A percentile compares a stretch with the other conserved stretches of the same genome.
phyloP scores from a whole-genome alignment of 2,329 filamentous ascomycete species.

The Aspergillus puulaauensis region DNA sequence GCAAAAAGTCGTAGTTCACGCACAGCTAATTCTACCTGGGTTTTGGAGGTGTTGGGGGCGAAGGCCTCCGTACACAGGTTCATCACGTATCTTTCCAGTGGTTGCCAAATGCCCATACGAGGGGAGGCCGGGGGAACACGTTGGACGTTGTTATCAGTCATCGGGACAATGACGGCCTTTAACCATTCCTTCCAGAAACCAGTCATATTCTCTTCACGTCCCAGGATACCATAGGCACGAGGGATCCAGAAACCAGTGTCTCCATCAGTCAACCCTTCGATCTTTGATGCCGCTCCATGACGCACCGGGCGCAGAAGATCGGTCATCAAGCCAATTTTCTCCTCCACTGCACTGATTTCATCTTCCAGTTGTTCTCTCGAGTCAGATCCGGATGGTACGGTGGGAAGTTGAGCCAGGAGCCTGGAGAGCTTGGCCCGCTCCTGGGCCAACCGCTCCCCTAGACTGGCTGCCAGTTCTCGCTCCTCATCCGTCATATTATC shows the following conservation, averaged over 20 bases:
- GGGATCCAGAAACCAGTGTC: constrained; percentile 97
- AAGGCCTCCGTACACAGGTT: constrained; percentile 95
- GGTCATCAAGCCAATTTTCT: constrained; percentile 96
- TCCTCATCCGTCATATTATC: constrained; percentile 98
- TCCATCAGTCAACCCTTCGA: constrained; percentile 91
- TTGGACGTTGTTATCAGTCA: constrained; percentile 82
- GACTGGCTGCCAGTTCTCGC: constrained; percentile 84
- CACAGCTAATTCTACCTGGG: constrained; percentile 88
- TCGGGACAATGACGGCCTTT: constrained; percentile 87
- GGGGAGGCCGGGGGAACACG: constrained; percentile 86
- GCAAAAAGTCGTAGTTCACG: constrained; percentile 90
- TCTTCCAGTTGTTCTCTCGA: constrained; percentile 86
- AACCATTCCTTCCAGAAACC: constrained; percentile 99
- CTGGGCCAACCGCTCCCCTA: constrained; percentile 81
- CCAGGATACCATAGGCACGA: constrained; percentile 87
- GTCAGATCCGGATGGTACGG: constrained; percentile 73
- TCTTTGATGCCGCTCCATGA: constrained; percentile 93
- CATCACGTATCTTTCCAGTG: constrained; percentile 92
- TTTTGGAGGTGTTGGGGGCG: constrained; percentile 88
- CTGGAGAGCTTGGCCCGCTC: constrained; percentile 90
- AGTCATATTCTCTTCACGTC: constrained; percentile 77
- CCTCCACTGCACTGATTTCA: constrained; percentile 91
- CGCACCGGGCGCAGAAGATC: constrained; percentile 89
- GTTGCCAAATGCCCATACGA: constrained; percentile 90
- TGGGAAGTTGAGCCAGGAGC: constrained; percentile 78